Percentiles rank a stretch among this genome's conserved stretches.
These are phyloP conservation scores for Chlamydomonas incerta DNA, from an alignment of 139 green algal species.

Conservation along the genomic window DNA sequence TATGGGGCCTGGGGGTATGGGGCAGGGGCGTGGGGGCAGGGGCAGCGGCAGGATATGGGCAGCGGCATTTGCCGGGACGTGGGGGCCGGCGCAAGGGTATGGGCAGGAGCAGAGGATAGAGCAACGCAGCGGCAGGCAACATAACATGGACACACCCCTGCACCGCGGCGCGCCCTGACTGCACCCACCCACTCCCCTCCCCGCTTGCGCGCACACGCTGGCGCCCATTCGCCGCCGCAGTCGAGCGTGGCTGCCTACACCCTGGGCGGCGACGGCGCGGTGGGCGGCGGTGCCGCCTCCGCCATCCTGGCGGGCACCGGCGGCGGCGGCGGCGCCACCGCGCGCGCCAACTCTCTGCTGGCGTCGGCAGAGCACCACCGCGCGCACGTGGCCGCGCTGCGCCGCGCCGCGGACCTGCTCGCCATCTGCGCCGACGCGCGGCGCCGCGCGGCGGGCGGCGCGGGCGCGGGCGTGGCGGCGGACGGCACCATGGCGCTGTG, in stretches of 20 bases:
- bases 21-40: too few species aligned
- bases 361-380: not conserved
- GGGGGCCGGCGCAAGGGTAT: too few species aligned
- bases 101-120: too few species aligned
- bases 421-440: conserved; percentile 33
- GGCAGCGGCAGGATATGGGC: too few species aligned
- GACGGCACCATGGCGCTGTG: conserved; percentile 45
- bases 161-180: too few species aligned
- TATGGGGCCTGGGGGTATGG: too few species aligned
- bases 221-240: not conserved
- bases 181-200: too few species aligned
- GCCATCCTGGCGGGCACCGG: not conserved
- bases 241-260: not conserved
- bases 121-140: too few species aligned
- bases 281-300: not conserved
- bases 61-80: too few species aligned
- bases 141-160: too few species aligned
- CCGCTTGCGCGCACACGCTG: too few species aligned
- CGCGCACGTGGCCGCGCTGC: conserved; percentile 31
- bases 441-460: not conserved
- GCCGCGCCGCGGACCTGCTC: conserved; percentile 50
- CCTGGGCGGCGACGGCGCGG: not conserved
- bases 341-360: not conserved
- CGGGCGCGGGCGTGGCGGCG: not conserved
- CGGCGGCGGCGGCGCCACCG: too few species aligned